Conservation (phyloP, 2,329 filamentous ascomycete species). For the Amauroascus niger region DNA sequence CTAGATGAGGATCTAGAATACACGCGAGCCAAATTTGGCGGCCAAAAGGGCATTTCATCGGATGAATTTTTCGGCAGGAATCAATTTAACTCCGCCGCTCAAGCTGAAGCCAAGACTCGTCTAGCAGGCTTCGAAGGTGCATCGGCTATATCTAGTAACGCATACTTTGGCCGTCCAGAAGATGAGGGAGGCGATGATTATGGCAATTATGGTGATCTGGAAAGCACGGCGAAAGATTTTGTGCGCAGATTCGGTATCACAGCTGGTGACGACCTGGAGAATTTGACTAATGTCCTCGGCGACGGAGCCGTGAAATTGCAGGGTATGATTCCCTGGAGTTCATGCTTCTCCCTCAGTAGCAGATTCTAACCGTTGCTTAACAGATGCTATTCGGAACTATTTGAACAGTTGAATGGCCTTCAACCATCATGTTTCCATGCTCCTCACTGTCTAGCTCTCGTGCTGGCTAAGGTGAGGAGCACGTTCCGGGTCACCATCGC, state of each 20-base stretch:
- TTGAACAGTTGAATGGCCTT: constrained; percentile 35
- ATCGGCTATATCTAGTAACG: constrained; percentile 84
- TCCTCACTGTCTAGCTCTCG: constrained; percentile 2
- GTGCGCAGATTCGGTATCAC: constrained; percentile 91
- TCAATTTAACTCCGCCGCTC: constrained; percentile 66
- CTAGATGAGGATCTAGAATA: constrained; percentile 67
- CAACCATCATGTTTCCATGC: constrained; percentile 2
- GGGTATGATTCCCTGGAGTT: constrained; percentile 39
- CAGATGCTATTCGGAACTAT: constrained; percentile 42
- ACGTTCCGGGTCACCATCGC: not conserved
- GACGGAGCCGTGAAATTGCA: constrained; percentile 79
- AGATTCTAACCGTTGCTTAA: not conserved
- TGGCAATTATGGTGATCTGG: constrained; percentile 70
- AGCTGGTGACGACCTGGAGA: constrained; percentile 90
- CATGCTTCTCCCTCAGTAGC: not conserved
- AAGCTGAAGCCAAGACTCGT: constrained; percentile 76
- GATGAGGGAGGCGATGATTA: constrained; percentile 61
- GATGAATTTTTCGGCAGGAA: constrained; percentile 98
- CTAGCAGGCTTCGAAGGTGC: constrained; percentile 91
- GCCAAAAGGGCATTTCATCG: constrained; percentile 90
- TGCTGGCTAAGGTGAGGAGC: constrained; percentile 1
- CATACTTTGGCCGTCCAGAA: constrained; percentile 91
- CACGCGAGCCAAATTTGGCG: constrained; percentile 78
- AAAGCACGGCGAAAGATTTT: constrained; percentile 91
- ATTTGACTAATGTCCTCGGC: constrained; percentile 69